phyloP scores from a whole-genome alignment of 1,284 basidiomycete species.

The Pholiota adiposa region DNA sequence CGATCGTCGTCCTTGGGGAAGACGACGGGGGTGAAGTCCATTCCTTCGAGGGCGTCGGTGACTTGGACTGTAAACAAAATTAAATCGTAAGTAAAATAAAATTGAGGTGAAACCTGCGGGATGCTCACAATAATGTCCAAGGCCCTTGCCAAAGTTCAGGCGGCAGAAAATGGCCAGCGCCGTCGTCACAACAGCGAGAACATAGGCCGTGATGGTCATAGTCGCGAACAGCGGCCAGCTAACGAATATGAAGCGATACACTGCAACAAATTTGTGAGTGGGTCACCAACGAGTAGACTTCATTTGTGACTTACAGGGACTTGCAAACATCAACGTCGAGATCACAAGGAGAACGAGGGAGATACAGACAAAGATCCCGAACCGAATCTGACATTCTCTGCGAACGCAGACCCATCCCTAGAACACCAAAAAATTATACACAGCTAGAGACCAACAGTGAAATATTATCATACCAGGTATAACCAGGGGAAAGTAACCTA shows the following conservation, averaged over 20 bases:
- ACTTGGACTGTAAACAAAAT: conserved; percentile 37
- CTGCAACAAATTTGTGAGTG: conserved; percentile 21
- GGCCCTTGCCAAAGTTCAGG: conserved; percentile 54
- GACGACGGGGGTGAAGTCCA: conserved; percentile 44
- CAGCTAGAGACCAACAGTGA: neutral
- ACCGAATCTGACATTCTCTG: conserved; percentile 45
- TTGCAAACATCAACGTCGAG: conserved; percentile 48
- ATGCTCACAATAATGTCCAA: conserved; percentile 50
- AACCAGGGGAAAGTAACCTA: conserved; percentile 55
- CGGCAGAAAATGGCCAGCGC: conserved; percentile 50
- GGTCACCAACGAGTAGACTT: neutral
- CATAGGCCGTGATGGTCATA: conserved; percentile 44
- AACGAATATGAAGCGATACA: conserved; percentile 52
- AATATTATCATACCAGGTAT: conserved; percentile 36
- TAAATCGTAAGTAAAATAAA: neutral
- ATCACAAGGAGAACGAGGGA: conserved; percentile 45
- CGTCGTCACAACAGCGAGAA: conserved; percentile 44
- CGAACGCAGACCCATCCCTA: conserved; percentile 57
- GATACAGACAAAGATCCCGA: conserved; percentile 46
- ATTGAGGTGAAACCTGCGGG: neutral
- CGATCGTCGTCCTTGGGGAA: conserved; percentile 33
- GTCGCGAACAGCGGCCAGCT: conserved; percentile 56
- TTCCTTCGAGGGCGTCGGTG: conserved; percentile 40
- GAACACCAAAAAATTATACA: neutral
- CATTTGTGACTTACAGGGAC: conserved; percentile 34